phyloP scores from a whole-genome alignment of 2,329 filamentous ascomycete genomes.

The Microsporum audouinii region DNA sequence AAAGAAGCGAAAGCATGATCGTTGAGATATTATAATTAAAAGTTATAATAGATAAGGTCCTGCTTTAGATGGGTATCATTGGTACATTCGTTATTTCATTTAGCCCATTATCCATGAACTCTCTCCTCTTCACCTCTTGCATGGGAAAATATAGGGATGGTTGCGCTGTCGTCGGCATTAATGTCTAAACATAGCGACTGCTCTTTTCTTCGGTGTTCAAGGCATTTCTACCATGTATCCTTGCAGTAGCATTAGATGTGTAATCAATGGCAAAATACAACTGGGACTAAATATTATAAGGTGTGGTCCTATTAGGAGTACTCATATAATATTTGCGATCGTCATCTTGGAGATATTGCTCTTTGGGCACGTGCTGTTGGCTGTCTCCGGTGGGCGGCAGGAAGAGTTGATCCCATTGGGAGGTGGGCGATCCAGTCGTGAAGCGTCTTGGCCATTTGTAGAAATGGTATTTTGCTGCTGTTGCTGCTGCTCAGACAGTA shows the following conservation, averaged over 20 bases:
- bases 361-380: slow-evolving; percentile 18
- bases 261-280: no score
- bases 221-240: not conserved
- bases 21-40: slow-evolving; percentile 2
- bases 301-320: not conserved
- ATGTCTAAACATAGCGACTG: not conserved
- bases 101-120: not conserved
- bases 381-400: slow-evolving; percentile 16
- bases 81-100: slow-evolving; percentile 5
- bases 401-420: not conserved
- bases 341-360: slow-evolving; percentile 34
- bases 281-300: not conserved
- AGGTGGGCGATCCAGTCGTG: not conserved
- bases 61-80: slow-evolving; percentile 1
- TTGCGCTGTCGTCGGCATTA: not conserved
- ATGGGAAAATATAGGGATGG: not conserved
- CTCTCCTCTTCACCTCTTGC: not conserved
- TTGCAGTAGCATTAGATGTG: not conserved
- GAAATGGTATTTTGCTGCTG: slow-evolving; percentile 13
- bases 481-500: slow-evolving; percentile 40
- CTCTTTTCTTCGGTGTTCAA: not conserved
- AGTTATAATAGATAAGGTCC: not conserved
- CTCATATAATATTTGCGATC: slow-evolving; percentile 36
- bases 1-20: not conserved
- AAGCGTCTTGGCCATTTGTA: not conserved